Percentiles rank a stretch among this genome's conserved stretches.
Conservation (phyloP, 1,284 basidiomycete species). For the Cryptococcus wingfieldii region DNA sequence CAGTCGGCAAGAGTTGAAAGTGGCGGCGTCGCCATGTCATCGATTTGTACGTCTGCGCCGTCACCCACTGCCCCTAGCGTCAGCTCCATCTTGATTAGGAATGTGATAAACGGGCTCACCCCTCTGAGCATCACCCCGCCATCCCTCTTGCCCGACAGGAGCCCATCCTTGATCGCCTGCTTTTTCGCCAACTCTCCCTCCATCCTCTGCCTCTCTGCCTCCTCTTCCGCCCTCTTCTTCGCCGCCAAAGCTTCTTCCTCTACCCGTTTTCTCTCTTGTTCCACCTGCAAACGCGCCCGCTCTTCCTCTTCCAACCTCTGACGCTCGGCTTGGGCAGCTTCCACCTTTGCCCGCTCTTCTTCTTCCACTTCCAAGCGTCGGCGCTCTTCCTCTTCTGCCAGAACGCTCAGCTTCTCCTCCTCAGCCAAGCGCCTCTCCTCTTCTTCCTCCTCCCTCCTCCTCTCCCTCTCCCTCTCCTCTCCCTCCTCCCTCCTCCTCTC, state of each 20-base stretch:
- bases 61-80: conserved; percentile 30
- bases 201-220: conserved; percentile 3
- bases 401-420: not conserved
- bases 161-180: conserved; percentile 7
- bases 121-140: conserved; percentile 43
- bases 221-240: conserved; percentile 5
- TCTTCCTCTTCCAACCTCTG: conserved; percentile 3
- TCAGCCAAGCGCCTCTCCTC: not conserved
- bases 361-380: too few relatives aligned
- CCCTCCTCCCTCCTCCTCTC: conserved; percentile 1
- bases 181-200: conserved; percentile 17
- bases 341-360: conserved; percentile 1
- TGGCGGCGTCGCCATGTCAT: conserved; percentile 41
- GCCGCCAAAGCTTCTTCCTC: not conserved
- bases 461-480: conserved; percentile 8
- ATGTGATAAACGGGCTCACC: conserved; percentile 21
- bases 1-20: conserved; percentile 31
- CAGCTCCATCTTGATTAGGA: not conserved
- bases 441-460: conserved; percentile 9
- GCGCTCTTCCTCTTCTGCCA: not conserved
- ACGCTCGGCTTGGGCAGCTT: not conserved
- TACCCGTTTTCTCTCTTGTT: conserved; percentile 3
- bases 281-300: not conserved
- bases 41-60: conserved; percentile 36
- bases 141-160: conserved; percentile 20